Conservation (phyloP, 1,139 yeast species). For the Pichia sp. region DNA sequence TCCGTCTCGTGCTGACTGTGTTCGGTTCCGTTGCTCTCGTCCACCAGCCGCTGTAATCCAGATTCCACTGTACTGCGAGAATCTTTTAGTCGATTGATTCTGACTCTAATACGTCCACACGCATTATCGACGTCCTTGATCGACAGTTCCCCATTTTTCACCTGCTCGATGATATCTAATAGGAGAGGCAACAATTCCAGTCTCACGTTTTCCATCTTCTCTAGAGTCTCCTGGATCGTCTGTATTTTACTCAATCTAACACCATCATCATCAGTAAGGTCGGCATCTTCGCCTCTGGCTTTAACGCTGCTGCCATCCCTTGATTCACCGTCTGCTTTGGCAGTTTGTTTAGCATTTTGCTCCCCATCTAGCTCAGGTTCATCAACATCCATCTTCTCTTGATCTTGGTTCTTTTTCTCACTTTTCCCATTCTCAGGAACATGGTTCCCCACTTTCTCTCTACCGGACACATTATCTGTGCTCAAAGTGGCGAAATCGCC, state of each 20-base stretch:
- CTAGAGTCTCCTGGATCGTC: slow-evolving; percentile 1
- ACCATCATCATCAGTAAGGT: background rate
- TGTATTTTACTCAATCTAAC: background rate
- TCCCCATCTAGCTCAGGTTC: background rate
- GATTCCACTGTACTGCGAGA: slow-evolving; percentile 2
- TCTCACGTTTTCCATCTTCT: slow-evolving; percentile 19
- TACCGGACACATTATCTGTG: background rate
- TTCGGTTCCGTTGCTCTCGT: background rate
- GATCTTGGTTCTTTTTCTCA: background rate
- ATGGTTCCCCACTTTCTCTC: background rate
- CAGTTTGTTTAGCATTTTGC: background rate
- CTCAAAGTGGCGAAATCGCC: background rate
- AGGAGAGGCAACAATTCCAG: slow-evolving; percentile 30
- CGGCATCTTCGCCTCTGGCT: background rate
- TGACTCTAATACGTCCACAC: slow-evolving; percentile 30
- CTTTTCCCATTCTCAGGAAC: background rate
- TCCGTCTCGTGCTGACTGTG: background rate
- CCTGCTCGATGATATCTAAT: slow-evolving; percentile 30
- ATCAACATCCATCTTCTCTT: slow-evolving; percentile 4
- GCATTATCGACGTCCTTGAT: slow-evolving; percentile 33
- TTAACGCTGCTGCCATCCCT: background rate
- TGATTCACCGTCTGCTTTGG: background rate
- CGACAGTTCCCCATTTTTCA: slow-evolving; percentile 30
- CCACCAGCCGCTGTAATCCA: background rate
- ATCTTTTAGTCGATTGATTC: slow-evolving; percentile 24